A percentile compares a stretch with the other conserved stretches of the same genome.
These are phyloP conservation scores for Podila epicladia DNA, from an alignment of 192 early-diverging fungal genomes.

Conservation along the genomic window DNA sequence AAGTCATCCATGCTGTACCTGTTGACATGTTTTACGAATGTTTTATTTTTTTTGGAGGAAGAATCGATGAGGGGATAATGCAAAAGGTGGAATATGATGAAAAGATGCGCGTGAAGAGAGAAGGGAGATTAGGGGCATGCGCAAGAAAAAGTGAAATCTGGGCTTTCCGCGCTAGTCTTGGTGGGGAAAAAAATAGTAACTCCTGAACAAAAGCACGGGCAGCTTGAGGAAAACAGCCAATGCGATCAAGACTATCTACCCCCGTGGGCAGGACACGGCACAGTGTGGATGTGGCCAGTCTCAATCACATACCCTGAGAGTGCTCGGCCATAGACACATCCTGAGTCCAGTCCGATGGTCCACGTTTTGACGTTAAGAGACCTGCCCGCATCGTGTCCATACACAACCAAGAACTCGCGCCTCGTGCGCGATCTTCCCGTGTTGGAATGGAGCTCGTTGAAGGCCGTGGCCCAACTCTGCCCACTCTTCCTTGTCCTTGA, in stretches of 20 bases:
- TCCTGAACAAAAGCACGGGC: no score
- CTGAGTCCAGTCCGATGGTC: constrained; percentile 74
- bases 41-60: no score
- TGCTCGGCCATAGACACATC: constrained; percentile 73
- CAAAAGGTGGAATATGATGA: no score
- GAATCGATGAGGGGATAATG: no score
- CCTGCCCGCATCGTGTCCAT: constrained; percentile 54
- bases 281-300: constrained; percentile 21
- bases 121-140: no score
- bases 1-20: no score
- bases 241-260: not conserved
- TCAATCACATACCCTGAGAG: constrained; percentile 61
- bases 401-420: constrained; percentile 52
- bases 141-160: no score
- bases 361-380: constrained; percentile 61
- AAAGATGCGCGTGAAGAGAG: no score
- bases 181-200: no score
- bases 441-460: constrained; percentile 43
- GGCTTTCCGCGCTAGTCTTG: no score
- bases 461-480: constrained; percentile 47
- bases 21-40: no score
- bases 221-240: no score
- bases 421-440: constrained; percentile 2
- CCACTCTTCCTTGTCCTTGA: constrained; percentile 46
- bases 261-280: constrained; percentile 10